phyloP scores from a whole-genome alignment of 202 grass and related monocot species.

The Bolboschoenoplectus hybrid region DNA sequence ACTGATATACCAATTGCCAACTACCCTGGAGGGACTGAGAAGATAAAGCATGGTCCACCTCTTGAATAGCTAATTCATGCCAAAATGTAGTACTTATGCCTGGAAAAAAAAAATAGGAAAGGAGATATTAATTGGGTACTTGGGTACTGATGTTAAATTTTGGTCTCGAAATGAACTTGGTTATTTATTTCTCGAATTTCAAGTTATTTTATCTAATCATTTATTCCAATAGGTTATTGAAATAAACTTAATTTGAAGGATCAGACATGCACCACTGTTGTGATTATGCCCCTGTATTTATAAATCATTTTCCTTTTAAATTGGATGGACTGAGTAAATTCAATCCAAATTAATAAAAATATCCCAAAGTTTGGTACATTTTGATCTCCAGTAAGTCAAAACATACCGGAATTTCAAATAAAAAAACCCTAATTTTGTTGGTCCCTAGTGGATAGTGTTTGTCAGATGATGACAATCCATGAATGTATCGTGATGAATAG shows the following conservation, averaged over 20 bases:
- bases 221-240: neutral
- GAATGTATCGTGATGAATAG: neutral
- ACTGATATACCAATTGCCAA: slow-evolving; percentile 47
- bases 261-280: too few relatives aligned
- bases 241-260: neutral
- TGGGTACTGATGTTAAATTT: neutral
- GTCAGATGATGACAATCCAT: neutral
- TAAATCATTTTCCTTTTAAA: neutral
- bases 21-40: slow-evolving; percentile 52
- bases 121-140: neutral
- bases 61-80: neutral
- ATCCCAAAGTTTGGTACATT: neutral
- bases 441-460: neutral
- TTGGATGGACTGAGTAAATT: neutral
- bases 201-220: neutral
- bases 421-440: neutral
- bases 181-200: neutral
- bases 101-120: neutral
- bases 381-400: neutral
- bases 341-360: neutral
- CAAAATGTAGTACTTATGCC: neutral
- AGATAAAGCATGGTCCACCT: neutral
- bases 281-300: neutral
- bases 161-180: neutral
- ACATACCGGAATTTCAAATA: neutral